Evolutionary conservation across 1,284 basidiomycete genomes (phyloP), one percentile per base, ranked within the genome.

Genomic region (Veloporphyrellus conicus): DNA sequence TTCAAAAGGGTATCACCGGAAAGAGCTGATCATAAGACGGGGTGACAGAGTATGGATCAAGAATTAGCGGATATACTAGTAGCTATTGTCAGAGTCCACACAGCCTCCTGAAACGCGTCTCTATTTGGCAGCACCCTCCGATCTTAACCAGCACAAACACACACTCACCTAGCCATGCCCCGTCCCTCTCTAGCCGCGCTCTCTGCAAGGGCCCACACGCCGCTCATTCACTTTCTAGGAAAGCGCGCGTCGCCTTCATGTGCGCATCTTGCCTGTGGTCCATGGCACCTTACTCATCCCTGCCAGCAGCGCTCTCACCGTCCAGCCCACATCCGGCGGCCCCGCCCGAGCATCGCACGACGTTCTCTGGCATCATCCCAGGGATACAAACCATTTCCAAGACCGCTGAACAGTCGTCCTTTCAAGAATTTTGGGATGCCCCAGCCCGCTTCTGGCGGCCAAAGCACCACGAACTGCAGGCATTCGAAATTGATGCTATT

Each of bases 171-270:
- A 10, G 16, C n/a, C 40, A 67, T 64, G 64, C 43, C 16, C 18
- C 33, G 34, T 33, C 49, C 54, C 0, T 44, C 63, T 3, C 18
- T 62, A 4, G 22, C 45, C 18, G 46, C 45, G 32, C 27, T 52
- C 46, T 69, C 73, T 54, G 71, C 57, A 54, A 62, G 48, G 69
- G 75, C 62, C 56, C 80, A 69, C 61, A 76, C 65, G 52, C 90
- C 90, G 23, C 81, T 90, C 64, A 93, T 93, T 52, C 78, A 76
- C 59, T 93, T 93, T 66, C 45, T 91, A 16, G 90, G 90, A 44
- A 87, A 79, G 70, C 78, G 87, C 22, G 64, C 71, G 38, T 82
- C 77, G 71, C 75, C 82, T 22, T 68, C 74, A 39, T 70, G 82
- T 87, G 53, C 59, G 79, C 54, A 6, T 28, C 14, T 28, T 14